Conservation (phyloP, 2,329 filamentous ascomycete genomes). For the Hirsutella minnesotensis region DNA sequence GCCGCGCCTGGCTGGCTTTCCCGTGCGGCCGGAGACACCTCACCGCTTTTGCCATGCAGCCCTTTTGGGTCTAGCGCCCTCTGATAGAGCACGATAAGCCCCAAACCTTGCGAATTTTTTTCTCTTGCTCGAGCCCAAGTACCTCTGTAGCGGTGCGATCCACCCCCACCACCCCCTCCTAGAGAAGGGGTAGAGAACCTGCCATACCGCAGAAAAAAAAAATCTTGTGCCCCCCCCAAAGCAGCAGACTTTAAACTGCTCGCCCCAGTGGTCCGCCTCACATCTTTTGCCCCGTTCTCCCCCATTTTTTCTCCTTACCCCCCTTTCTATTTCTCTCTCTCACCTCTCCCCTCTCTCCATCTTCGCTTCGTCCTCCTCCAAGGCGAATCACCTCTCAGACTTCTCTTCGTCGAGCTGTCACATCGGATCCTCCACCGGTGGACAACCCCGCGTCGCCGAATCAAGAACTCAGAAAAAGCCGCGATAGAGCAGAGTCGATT, state of each 20-base stretch:
- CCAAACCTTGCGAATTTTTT: slow-evolving; percentile 10
- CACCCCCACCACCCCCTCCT: neutral
- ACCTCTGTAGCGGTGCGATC: neutral
- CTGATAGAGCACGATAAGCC: slow-evolving; percentile 14
- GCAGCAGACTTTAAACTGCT: slow-evolving; percentile 1
- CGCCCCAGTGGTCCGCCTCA: slow-evolving; percentile 3
- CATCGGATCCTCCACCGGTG: slow-evolving; percentile 14
- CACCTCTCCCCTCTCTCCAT: slow-evolving; percentile 17
- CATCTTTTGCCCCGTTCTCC: slow-evolving; percentile 1
- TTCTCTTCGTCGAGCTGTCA: slow-evolving; percentile 17
- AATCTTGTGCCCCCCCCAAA: slow-evolving; percentile 6
- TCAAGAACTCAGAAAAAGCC: slow-evolving; percentile 20
- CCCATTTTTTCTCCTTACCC: slow-evolving; percentile 2
- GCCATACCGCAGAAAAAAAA: slow-evolving; percentile 6
- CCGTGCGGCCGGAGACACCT: slow-evolving; percentile 2
- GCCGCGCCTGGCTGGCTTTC: slow-evolving; percentile 3
- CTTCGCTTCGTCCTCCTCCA: slow-evolving; percentile 26
- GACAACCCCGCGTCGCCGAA: slow-evolving; percentile 17
- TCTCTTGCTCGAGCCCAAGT: neutral
- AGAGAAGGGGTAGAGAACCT: neutral
- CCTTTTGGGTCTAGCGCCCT: slow-evolving; percentile 7
- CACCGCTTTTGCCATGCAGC: slow-evolving; percentile 8
- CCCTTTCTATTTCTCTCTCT: slow-evolving; percentile 16
- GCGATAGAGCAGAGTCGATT: slow-evolving; percentile 31
- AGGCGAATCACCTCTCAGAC: slow-evolving; percentile 25